Conservation (phyloP, 2,329 filamentous ascomycete species). For the Fusarium stilboides region DNA sequence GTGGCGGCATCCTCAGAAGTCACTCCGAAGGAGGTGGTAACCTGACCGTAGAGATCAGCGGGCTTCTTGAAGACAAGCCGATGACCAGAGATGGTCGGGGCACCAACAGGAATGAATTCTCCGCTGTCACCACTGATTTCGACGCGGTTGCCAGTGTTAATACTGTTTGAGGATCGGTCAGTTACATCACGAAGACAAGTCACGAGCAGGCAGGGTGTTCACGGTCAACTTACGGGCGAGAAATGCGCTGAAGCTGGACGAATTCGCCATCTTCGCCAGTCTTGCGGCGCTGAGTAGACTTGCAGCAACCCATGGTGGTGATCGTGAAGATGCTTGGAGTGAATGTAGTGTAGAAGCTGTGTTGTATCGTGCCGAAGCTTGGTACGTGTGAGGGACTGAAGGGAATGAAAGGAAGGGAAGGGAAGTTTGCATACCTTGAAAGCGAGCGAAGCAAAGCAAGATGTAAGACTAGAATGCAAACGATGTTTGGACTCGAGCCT, state of each 20-base stretch:
- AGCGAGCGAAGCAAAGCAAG: background rate
- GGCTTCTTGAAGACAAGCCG: background rate
- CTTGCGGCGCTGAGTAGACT: slow-evolving; percentile 5
- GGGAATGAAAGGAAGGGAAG: slow-evolving; percentile 6
- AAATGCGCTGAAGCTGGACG: rapidly evolving
- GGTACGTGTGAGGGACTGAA: slow-evolving; percentile 12
- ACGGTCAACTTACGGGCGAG: slow-evolving; percentile 24
- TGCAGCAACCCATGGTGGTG: slow-evolving; percentile 22
- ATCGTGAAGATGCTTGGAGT: background rate
- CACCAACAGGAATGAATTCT: background rate
- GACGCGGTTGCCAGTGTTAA: background rate
- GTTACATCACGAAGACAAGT: background rate
- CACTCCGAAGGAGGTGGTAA: background rate
- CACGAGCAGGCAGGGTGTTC: background rate
- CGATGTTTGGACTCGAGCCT: slow-evolving; percentile 10
- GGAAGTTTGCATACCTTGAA: slow-evolving; percentile 19
- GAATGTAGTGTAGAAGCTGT: background rate
- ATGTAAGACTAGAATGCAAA: background rate
- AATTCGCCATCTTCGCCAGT: background rate
- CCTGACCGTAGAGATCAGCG: background rate
- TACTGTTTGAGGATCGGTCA: background rate
- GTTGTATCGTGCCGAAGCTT: slow-evolving; percentile 3
- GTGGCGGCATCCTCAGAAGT: background rate
- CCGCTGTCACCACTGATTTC: background rate
- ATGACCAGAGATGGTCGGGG: background rate